Evolutionary conservation across 495 filamentous ascomycete species (phyloP).

Genomic region (Aspergillus nanangensis): DNA sequence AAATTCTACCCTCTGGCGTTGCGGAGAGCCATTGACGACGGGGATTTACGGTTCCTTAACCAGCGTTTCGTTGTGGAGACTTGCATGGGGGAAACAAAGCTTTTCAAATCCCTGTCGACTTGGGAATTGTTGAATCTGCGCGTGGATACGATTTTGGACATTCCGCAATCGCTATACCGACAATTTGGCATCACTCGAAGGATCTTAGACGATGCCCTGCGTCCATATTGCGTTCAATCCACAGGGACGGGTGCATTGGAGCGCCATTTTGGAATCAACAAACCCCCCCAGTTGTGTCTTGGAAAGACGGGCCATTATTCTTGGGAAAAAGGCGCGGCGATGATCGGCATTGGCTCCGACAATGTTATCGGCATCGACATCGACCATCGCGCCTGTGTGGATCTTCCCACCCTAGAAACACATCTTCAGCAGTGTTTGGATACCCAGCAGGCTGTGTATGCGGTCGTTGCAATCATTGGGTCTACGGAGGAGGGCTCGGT

Average conservation of each 20-base stretch:
- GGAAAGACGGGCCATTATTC: slow-evolving; percentile 38
- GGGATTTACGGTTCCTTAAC: slow-evolving; percentile 26
- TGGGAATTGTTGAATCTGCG: slow-evolving; percentile 46
- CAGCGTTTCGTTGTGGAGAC: slow-evolving; percentile 30
- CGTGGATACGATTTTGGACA: slow-evolving; percentile 30
- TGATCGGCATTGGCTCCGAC: slow-evolving; percentile 38
- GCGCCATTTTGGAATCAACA: slow-evolving; percentile 20
- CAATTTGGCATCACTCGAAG: slow-evolving; percentile 28
- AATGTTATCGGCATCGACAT: slow-evolving; percentile 30
- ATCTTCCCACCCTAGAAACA: slow-evolving; percentile 22
- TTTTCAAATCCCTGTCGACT: slow-evolving; percentile 27
- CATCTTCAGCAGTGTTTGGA: slow-evolving; percentile 23
- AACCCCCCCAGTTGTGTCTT: slow-evolving; percentile 25
- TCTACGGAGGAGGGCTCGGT: slow-evolving; percentile 34
- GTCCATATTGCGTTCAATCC: slow-evolving; percentile 34
- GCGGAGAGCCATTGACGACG: slow-evolving; percentile 26
- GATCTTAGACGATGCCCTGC: slow-evolving; percentile 23
- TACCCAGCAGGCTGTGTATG: slow-evolving; percentile 25
- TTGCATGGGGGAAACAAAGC: slow-evolving; percentile 24
- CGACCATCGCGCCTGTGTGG: slow-evolving; percentile 30
- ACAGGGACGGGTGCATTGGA: slow-evolving; percentile 21
- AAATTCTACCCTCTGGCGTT: slow-evolving; percentile 46
- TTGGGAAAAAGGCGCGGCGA: slow-evolving; percentile 42
- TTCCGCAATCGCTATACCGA: slow-evolving; percentile 28
- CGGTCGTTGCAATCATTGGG: slow-evolving; percentile 20